These are phyloP conservation scores for Aspergillus fumigatus DNA, from an alignment of 2,329 filamentous ascomycete species.

Conservation along the genomic window DNA sequence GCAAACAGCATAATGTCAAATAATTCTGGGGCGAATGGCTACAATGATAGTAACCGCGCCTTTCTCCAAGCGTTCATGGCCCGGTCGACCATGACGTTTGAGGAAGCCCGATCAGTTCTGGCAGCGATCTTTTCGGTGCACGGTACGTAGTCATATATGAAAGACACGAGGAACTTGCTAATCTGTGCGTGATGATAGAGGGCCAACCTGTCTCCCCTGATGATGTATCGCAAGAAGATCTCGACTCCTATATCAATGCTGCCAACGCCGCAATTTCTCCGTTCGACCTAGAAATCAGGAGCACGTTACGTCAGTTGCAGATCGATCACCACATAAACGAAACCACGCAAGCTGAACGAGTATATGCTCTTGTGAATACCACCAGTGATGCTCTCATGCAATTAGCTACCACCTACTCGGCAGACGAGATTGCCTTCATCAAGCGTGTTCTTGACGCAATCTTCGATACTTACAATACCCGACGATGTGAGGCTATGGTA, in stretches of 20 bases:
- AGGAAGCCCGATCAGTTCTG: conserved; percentile 68
- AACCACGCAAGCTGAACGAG: conserved; percentile 41
- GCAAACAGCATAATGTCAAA: conserved; percentile 9
- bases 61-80: conserved; percentile 88
- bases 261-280: conserved; percentile 69
- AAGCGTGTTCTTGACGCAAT: conserved; percentile 85
- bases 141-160: conserved; percentile 27
- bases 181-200: conserved; percentile 27
- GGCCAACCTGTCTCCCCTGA: conserved; percentile 48
- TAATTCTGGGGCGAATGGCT: conserved; percentile 28
- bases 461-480: conserved; percentile 83
- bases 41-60: conserved; percentile 70
- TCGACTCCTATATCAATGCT: conserved; percentile 64
- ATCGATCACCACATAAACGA: conserved; percentile 10
- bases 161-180: not conserved
- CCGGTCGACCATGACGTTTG: conserved; percentile 69
- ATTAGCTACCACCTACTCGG: conserved; percentile 71
- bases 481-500: conserved; percentile 75
- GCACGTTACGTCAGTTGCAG: conserved; percentile 63
- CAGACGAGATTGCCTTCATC: conserved; percentile 85
- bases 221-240: conserved; percentile 64
- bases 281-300: conserved; percentile 86
- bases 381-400: conserved; percentile 81
- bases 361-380: conserved; percentile 84
- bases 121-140: conserved; percentile 67